phyloP scores from a whole-genome alignment of 768 basidiomycete species.

The Lenzites betulinus region DNA sequence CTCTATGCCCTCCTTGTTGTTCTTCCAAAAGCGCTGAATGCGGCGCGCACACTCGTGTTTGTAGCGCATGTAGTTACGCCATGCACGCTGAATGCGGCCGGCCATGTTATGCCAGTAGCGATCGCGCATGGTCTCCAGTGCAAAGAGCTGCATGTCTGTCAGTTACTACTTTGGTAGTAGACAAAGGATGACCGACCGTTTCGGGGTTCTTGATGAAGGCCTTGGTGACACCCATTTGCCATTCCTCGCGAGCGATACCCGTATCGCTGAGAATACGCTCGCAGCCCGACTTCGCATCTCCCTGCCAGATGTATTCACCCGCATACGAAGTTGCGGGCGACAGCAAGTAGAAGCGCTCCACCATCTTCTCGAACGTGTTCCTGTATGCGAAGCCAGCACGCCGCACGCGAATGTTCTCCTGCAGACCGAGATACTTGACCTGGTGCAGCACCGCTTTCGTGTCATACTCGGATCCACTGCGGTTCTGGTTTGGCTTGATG shows the following conservation, averaged over 20 bases:
- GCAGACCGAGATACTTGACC: conserved; percentile 97
- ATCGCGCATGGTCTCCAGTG: conserved; percentile 97
- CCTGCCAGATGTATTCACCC: conserved; percentile 97
- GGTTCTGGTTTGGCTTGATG: conserved; percentile 98
- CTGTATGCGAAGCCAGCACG: conserved; percentile 98
- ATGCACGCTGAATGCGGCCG: conserved; percentile 91
- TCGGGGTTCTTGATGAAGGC: conserved; percentile 99
- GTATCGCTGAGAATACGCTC: conserved; percentile 92
- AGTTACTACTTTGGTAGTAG: background rate
- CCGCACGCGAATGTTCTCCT: conserved; percentile 97
- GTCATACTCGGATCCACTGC: conserved; percentile 90
- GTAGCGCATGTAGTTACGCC: conserved; percentile 93
- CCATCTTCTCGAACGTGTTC: conserved; percentile 99
- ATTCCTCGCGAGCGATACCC: conserved; percentile 94
- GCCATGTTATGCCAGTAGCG: conserved; percentile 99
- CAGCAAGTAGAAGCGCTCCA: conserved; percentile 94
- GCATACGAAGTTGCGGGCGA: conserved; percentile 97
- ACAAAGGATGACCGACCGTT: conserved; percentile 52
- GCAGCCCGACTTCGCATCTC: conserved; percentile 89
- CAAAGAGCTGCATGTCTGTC: conserved; percentile 70
- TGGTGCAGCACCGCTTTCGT: conserved; percentile 95
- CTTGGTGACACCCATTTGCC: conserved; percentile 99
- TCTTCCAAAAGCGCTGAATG: conserved; percentile 98
- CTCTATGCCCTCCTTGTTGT: conserved; percentile 91
- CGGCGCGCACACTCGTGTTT: conserved; percentile 93